Evolutionary conservation across 148 eudicot species (phyloP).

Genomic region (Persicaria tinctoria): DNA sequence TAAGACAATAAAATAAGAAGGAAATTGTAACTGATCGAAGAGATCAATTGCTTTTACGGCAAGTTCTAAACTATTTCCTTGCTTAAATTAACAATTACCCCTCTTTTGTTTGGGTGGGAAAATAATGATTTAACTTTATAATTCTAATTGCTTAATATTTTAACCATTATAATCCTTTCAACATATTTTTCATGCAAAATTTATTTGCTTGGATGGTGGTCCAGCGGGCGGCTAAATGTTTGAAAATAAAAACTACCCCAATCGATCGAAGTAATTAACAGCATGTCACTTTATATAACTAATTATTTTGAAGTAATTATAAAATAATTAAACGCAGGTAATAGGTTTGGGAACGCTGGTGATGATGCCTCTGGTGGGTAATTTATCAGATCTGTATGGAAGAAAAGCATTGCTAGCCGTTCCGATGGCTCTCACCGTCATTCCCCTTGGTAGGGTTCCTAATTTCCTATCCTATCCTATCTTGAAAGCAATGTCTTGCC

Average conservation of each 20-base stretch:
- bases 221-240: background rate
- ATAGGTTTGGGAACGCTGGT: conserved; percentile 43
- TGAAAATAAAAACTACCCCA: background rate
- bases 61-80: no score
- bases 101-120: no score
- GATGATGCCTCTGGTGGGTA: conserved; percentile 48
- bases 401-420: conserved; percentile 37
- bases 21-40: no score
- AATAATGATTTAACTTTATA: no score
- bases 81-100: no score
- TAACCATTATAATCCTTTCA: no score
- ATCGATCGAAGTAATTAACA: no score
- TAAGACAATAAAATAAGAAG: no score
- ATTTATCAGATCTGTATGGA: conserved; percentile 45
- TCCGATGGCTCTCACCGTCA: conserved; percentile 38
- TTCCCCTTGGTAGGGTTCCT: conserved; percentile 35
- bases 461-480: background rate
- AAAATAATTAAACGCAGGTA: conserved; percentile 21
- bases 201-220: no score
- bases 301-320: background rate
- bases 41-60: no score
- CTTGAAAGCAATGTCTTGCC: background rate
- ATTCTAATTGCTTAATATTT: no score
- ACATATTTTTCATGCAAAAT: no score
- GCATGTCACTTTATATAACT: background rate